Conservation (phyloP, 495 filamentous ascomycete genomes). For the Trichocladium uniseriatum region DNA sequence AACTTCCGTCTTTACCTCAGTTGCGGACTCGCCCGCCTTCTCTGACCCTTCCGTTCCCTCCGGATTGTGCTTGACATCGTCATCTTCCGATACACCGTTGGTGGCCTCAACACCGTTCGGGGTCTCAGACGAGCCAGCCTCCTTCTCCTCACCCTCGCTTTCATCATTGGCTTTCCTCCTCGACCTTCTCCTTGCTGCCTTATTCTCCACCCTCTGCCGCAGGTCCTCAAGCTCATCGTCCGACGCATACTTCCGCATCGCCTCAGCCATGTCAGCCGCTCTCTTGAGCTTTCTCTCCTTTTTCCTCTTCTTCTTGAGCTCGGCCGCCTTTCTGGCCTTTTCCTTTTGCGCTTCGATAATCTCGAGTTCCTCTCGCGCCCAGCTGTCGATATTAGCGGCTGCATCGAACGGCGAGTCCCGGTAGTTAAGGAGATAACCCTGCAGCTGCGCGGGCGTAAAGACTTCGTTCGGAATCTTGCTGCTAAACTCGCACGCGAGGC, state of each 20-base stretch:
- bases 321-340: slow-evolving; percentile 9
- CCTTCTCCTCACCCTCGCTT: not conserved
- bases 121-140: not conserved
- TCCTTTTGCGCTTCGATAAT: slow-evolving; percentile 17
- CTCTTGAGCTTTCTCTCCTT: slow-evolving; percentile 4
- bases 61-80: too few relatives aligned
- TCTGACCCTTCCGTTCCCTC: too few relatives aligned
- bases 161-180: not conserved
- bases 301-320: slow-evolving; percentile 13
- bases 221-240: slow-evolving; percentile 11
- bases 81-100: too few relatives aligned
- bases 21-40: too few relatives aligned
- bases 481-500: slow-evolving; percentile 44
- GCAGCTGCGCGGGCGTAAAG: slow-evolving; percentile 61
- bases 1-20: not conserved
- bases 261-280: slow-evolving; percentile 1
- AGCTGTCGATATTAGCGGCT: slow-evolving; percentile 33
- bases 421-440: slow-evolving; percentile 51
- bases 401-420: slow-evolving; percentile 46
- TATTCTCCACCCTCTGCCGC: slow-evolving; percentile 2
- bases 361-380: slow-evolving; percentile 35
- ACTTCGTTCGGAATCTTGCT: slow-evolving; percentile 40
- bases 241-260: slow-evolving; percentile 3
- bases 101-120: not conserved
- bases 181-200: not conserved